Percentiles rank a stretch among this genome's conserved stretches.
phyloP scores from a whole-genome alignment of 257 asterid genomes.

The Nicotiana undulata region DNA sequence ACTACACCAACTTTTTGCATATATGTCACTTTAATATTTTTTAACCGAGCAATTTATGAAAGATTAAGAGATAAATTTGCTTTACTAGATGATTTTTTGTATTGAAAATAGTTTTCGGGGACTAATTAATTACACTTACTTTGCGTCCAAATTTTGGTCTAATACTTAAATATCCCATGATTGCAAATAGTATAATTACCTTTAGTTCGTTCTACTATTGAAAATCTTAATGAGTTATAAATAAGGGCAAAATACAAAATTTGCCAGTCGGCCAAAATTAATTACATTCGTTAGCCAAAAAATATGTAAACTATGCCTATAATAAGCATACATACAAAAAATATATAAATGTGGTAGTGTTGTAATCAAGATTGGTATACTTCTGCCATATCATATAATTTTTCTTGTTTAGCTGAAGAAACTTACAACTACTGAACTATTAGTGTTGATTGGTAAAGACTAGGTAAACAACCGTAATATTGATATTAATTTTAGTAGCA shows the following conservation, averaged over 20 bases:
- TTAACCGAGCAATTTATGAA: background rate
- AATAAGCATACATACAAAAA: too few relatives aligned
- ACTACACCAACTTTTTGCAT: constrained; percentile 9
- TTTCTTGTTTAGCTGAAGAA: background rate
- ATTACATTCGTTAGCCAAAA: too few relatives aligned
- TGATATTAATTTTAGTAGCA: background rate
- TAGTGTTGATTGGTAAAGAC: background rate
- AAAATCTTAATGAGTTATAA: background rate
- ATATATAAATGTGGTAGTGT: background rate
- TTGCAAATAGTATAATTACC: background rate
- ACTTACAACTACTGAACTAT: background rate
- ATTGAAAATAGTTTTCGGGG: background rate
- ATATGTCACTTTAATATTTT: constrained; percentile 6
- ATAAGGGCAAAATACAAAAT: too few relatives aligned
- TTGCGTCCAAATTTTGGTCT: background rate
- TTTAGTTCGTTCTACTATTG: background rate
- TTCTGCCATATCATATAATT: background rate
- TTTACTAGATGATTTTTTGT: background rate
- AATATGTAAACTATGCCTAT: too few relatives aligned
- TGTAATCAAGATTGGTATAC: background rate
- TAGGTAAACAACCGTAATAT: background rate
- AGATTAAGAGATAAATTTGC: background rate
- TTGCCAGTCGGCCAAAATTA: too few relatives aligned
- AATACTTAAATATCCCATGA: background rate
- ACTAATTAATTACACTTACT: background rate